Percentiles rank a stretch among this genome's conserved stretches.
Evolutionary conservation across 345 rosid species (phyloP).

Genomic region (Gossypium bickii): DNA sequence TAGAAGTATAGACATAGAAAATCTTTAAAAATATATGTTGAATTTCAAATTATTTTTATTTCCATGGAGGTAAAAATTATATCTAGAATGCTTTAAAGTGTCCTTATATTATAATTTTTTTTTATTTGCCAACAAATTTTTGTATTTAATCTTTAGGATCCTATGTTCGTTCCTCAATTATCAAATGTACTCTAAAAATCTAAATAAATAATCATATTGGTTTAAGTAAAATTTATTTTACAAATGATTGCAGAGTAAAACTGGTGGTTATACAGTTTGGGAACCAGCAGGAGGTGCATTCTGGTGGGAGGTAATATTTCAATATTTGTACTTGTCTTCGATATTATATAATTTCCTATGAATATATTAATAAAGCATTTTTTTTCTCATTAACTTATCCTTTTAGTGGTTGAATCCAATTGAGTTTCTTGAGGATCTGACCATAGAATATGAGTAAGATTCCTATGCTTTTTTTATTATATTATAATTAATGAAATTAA

Average conservation of each 20-base stretch:
- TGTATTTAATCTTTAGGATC: no score
- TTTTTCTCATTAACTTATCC: neutral
- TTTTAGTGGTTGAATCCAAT: neutral
- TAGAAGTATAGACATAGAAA: no score
- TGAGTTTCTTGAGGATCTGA: neutral
- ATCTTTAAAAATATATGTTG: no score
- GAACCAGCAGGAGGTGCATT: slow-evolving; percentile 45
- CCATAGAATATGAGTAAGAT: neutral
- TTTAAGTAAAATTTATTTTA: no score
- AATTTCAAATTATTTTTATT: no score
- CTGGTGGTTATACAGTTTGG: slow-evolving; percentile 60
- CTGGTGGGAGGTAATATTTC: slow-evolving; percentile 48
- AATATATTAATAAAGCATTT: neutral
- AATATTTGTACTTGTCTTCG: neutral
- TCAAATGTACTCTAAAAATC: no score
- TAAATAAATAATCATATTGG: no score
- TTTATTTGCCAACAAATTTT: no score
- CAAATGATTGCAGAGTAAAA: slow-evolving; percentile 35
- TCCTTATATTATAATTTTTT: no score
- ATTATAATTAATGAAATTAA: neutral
- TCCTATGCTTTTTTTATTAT: neutral
- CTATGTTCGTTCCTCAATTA: no score
- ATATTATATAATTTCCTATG: neutral
- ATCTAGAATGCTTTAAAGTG: no score
- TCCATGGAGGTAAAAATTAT: no score